phyloP scores from a whole-genome alignment of 2,329 filamentous ascomycete genomes.

The Trichoderma breve region DNA sequence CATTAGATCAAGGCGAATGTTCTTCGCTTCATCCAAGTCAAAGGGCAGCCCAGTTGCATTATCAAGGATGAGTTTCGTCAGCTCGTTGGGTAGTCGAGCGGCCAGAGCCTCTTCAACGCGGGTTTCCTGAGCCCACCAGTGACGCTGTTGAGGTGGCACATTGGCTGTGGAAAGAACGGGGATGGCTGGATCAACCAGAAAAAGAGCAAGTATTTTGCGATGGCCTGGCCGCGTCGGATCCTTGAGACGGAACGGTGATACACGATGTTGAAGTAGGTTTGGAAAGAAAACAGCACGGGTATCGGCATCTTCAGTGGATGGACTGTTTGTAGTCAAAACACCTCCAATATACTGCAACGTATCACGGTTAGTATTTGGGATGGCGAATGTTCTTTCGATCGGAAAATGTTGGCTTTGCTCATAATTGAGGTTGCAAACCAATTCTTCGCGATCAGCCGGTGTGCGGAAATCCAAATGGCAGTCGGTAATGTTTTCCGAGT shows the following conservation, averaged over 20 bases:
- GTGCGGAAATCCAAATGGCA: conserved; percentile 52
- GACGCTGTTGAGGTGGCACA: conserved; percentile 43
- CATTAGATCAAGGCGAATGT: conserved; percentile 29
- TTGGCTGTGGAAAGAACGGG: conserved; percentile 45
- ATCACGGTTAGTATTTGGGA: conserved; percentile 21
- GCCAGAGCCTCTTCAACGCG: neutral
- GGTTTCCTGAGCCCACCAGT: conserved; percentile 35
- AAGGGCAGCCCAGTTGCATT: conserved; percentile 27
- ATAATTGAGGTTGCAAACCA: conserved; percentile 28
- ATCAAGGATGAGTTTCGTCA: conserved; percentile 25
- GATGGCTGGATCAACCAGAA: conserved; percentile 56
- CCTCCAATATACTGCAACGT: conserved; percentile 43
- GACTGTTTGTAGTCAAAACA: conserved; percentile 51
- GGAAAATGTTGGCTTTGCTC: conserved; percentile 35
- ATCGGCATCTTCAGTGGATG: conserved; percentile 26
- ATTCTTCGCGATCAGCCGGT: conserved; percentile 32
- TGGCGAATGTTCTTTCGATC: conserved; percentile 38
- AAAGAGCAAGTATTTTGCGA: conserved; percentile 58
- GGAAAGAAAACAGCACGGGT: conserved; percentile 56
- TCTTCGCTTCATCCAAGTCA: conserved; percentile 26
- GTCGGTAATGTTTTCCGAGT: conserved; percentile 58
- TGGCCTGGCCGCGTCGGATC: conserved; percentile 55
- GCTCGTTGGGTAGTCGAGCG: conserved; percentile 24
- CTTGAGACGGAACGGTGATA: conserved; percentile 49
- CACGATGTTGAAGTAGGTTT: conserved; percentile 52